Conservation (phyloP, 164 flowering plant species). For the Nelumbo lutea region DNA sequence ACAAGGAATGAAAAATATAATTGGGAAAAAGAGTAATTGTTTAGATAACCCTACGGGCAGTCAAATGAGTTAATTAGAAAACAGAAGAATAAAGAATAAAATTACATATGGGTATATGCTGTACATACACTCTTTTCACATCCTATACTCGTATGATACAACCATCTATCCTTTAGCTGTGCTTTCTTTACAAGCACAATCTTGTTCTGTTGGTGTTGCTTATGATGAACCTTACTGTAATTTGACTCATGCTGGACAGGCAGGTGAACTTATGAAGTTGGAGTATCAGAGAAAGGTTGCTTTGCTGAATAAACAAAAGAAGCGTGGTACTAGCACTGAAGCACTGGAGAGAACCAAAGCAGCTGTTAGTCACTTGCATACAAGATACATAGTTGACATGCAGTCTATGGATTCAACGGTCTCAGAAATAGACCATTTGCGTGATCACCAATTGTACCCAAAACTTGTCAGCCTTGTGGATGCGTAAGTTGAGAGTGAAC, state of each 20-base stretch:
- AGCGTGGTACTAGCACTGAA: slow-evolving; percentile 52
- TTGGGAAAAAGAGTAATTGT: no score
- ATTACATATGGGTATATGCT: no score
- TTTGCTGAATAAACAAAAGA: slow-evolving; percentile 70
- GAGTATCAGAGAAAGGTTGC: slow-evolving; percentile 83
- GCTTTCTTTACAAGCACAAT: background rate
- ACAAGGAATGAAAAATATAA: no score
- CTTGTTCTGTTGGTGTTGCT: background rate
- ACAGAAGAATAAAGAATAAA: no score
- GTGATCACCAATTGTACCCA: slow-evolving; percentile 79
- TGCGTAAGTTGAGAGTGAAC: slow-evolving; percentile 48
- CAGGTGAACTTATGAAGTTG: slow-evolving; percentile 83
- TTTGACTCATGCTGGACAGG: slow-evolving; percentile 39
- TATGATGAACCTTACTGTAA: slow-evolving; percentile 1
- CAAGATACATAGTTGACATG: slow-evolving; percentile 92
- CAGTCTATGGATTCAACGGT: slow-evolving; percentile 96
- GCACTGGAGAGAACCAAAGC: slow-evolving; percentile 87
- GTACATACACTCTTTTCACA: no score
- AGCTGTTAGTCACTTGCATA: slow-evolving; percentile 91
- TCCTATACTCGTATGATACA: no score
- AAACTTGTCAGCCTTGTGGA: slow-evolving; percentile 69
- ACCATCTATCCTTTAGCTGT: no score
- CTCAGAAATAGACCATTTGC: slow-evolving; percentile 68
- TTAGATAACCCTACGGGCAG: no score
- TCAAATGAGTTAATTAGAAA: no score